phyloP scores from a whole-genome alignment of 2,329 filamentous ascomycete genomes.

The Calycina herbarum region DNA sequence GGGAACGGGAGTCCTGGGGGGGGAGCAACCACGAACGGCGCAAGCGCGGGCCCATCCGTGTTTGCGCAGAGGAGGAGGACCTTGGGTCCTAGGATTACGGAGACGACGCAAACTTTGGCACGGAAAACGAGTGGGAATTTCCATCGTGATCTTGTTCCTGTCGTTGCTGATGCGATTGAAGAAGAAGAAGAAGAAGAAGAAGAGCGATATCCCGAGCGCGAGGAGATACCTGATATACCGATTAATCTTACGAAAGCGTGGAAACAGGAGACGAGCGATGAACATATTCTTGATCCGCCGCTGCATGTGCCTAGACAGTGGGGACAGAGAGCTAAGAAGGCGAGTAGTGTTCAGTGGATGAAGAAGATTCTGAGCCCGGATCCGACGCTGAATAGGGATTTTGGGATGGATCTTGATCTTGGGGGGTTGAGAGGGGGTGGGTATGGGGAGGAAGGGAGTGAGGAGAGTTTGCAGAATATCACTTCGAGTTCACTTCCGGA shows the following conservation, averaged over 20 bases:
- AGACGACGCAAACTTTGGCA: neutral
- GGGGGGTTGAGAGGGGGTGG: neutral
- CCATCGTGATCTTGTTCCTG: neutral
- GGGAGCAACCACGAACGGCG: neutral
- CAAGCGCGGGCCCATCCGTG: neutral
- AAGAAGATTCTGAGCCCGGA: conserved; percentile 27
- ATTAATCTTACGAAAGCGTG: neutral
- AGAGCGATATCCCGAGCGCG: too few species aligned
- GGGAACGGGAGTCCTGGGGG: neutral
- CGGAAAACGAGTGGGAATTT: neutral
- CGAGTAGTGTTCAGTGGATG: conserved; percentile 18
- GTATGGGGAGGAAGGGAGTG: neutral
- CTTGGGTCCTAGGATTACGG: neutral
- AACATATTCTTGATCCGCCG: conserved; percentile 26
- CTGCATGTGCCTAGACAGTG: conserved; percentile 24
- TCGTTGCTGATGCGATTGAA: neutral
- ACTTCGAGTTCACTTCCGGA: neutral
- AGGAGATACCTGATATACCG: neutral
- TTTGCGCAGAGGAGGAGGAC: conserved; percentile 2
- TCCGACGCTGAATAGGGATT: conserved; percentile 18
- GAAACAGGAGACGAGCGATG: neutral
- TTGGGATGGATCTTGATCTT: neutral
- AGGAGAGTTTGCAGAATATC: neutral
- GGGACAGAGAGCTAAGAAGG: conserved; percentile 23
- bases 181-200: neutral